Base-by-base conservation (phyloP, 1,139 yeast species). In the Yamadazyma kanchanaburiensis region DNA sequence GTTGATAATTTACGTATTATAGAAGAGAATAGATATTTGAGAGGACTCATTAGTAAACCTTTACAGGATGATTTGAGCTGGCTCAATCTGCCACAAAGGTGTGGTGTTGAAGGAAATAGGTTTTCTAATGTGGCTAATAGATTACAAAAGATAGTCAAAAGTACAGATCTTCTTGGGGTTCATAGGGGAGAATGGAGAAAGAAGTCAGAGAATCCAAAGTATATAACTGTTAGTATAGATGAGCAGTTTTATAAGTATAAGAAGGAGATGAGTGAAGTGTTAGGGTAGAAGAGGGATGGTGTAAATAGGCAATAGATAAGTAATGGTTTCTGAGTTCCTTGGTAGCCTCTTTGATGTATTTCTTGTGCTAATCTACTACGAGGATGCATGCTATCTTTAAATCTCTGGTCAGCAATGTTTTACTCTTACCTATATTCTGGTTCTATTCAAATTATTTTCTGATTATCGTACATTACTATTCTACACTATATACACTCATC, bases 1-100 rank as follows among this genome's bases (percentile, higher is more conserved):
- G 49, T 53, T 11, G 54, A 51, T 7, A 58, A 55, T 25, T 34
- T 60, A 29, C 49, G 55, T 3, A 42, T 68, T 18, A 38, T 68
- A 4, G 66, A 58, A 31, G 73, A 68, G 42, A 58, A 69, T 11
- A 42, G 53, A 1, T 44, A 58, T 15, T 46, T 71, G 22, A 48
- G 70, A 27, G 49, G 46, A 13, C 39, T 60, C 36, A 52, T 11
- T 15, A 24, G 24, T 20, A 8, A 27, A 25, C 27, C 28, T 13
- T 21, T 32, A 5, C 20, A 28, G 2, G 26, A 22, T 7, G 39
- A 41, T 18, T 27, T 13, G 45, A 44, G 29, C 11, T 58, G 63
- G 62, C 38, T 59, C 12, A 32, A 41, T 18, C 25, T 34, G 11
- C 41, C 48, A 3, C 24, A 46, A 10, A 8, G 23, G 2, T 11